A percentile compares a stretch with the other conserved stretches of the same genome.
Evolutionary conservation across 2,329 filamentous ascomycete species (phyloP).

Genomic region (Penicillium fuscoglaucum): DNA sequence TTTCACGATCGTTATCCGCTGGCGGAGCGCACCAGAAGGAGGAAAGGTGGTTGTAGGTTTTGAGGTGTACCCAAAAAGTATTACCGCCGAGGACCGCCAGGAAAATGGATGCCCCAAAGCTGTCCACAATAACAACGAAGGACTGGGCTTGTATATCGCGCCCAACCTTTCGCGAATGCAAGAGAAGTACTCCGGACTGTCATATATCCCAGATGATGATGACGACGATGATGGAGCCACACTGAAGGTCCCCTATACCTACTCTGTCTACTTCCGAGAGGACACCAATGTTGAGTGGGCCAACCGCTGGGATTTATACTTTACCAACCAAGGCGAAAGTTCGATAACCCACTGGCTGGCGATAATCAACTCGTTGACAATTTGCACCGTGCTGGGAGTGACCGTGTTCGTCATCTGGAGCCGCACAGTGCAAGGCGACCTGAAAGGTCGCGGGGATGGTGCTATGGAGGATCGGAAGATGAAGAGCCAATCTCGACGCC

Average conservation of each 20-base stretch:
- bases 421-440: constrained; percentile 74
- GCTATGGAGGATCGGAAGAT: constrained; percentile 66
- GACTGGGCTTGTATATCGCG: constrained; percentile 68
- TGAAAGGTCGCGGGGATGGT: constrained; percentile 70
- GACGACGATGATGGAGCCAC: constrained; percentile 65
- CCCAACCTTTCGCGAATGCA: constrained; percentile 60
- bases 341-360: constrained; percentile 83
- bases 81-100: constrained; percentile 63
- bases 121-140: constrained; percentile 61
- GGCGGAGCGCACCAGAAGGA: constrained; percentile 68
- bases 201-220: constrained; percentile 58
- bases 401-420: constrained; percentile 79
- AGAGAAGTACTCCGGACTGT: constrained; percentile 58
- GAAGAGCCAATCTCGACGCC: constrained; percentile 45
- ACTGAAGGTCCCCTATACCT: constrained; percentile 77
- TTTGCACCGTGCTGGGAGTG: constrained; percentile 74
- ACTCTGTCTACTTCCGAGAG: constrained; percentile 87
- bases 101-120: constrained; percentile 67
- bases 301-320: constrained; percentile 85
- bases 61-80: constrained; percentile 85
- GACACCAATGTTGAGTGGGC: constrained; percentile 78
- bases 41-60: constrained; percentile 84
- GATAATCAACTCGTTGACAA: constrained; percentile 82
- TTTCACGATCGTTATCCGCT: constrained; percentile 78
- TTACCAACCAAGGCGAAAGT: constrained; percentile 81